Evolutionary conservation across 2,329 filamentous ascomycete species (phyloP), one percentile per base, ranked within the genome.

Genomic region (Mycosphaerella sp.): DNA sequence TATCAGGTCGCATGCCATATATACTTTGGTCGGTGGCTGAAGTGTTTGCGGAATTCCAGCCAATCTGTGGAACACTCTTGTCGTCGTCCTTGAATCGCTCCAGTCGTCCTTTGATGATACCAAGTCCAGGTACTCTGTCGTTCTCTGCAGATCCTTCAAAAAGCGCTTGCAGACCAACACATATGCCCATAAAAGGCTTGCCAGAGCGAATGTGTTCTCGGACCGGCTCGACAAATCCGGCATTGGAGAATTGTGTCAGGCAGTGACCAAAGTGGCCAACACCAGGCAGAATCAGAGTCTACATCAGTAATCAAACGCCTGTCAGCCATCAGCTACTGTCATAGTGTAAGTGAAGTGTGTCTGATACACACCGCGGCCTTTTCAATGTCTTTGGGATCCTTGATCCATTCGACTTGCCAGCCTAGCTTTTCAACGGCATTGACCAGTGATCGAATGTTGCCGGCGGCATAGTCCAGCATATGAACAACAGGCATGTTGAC

Each of bases 121-220:
- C 86, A 42, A 98, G 74, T 1, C 93, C 93, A 2, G 82, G 71
- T 12, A 88, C 82, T 14, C 75, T 70, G 0, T 82, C 74, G 58
- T 88, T 84, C 69, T 98, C 93, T 36, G 82, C 80, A 0, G 93
- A 97, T 7, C 86, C 86, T 59, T 87, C 78, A 65, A 96, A 97
- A 0, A 98, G 75, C 1, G 87, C 89, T 71, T 98, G 93, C 12
- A 97, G 70, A 2, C 93, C 93, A 48, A 98, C 93, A 66, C 93
- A 98, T 65, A 98, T 95, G 44, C 87, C 90, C 85, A 98, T 94
- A 68, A 98, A 97, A 12, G 91, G 89, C 71, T 97, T 97, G n/a
- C 89, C 90, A 12, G 86, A 79, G 46, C 82, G 77, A 63, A 98
- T 90, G 73, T 97, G 89, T 59, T 82, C 77, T 60, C 78, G 81